These are phyloP conservation scores for Danielozyma ontarioensis DNA, from an alignment of 805 yeast species.

Conservation along the genomic window DNA sequence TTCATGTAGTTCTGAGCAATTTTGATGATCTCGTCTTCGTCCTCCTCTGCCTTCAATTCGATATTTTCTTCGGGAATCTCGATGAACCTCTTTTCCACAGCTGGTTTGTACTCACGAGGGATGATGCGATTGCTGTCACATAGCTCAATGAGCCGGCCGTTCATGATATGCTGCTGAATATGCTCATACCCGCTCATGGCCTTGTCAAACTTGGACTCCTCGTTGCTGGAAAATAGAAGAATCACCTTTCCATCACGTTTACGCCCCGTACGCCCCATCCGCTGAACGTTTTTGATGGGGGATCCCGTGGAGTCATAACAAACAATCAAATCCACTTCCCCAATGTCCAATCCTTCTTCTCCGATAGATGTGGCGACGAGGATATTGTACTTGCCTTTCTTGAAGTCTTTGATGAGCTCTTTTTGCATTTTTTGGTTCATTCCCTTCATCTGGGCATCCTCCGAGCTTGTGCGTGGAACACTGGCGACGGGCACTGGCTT, in stretches of 20 bases:
- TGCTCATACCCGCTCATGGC: slow-evolving; percentile 80
- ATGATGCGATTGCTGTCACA: slow-evolving; percentile 59
- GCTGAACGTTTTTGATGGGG: slow-evolving; percentile 87
- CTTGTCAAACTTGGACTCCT: slow-evolving; percentile 70
- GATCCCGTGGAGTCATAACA: slow-evolving; percentile 92
- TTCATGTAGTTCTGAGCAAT: slow-evolving; percentile 64
- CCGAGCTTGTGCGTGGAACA: slow-evolving; percentile 64
- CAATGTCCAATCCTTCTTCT: slow-evolving; percentile 97
- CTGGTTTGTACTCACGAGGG: slow-evolving; percentile 54
- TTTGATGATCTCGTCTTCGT: slow-evolving; percentile 60
- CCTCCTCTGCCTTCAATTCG: slow-evolving; percentile 50
- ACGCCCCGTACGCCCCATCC: slow-evolving; percentile 99
- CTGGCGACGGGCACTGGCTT: slow-evolving; percentile 18
- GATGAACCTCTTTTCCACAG: slow-evolving; percentile 50
- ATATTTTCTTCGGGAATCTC: slow-evolving; percentile 69
- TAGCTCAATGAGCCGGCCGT: slow-evolving; percentile 39
- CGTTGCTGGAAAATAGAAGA: slow-evolving; percentile 70
- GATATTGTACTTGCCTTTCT: slow-evolving; percentile 66
- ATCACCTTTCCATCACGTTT: slow-evolving; percentile 83
- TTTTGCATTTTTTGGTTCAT: slow-evolving; percentile 91
- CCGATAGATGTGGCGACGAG: slow-evolving; percentile 96
- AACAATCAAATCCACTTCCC: slow-evolving; percentile 91
- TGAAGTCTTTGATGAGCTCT: slow-evolving; percentile 68
- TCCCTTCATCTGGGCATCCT: slow-evolving; percentile 71
- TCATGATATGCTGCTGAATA: slow-evolving; percentile 66